Conservation (phyloP, 768 basidiomycete species). For the Russula griseocarnosa region DNA sequence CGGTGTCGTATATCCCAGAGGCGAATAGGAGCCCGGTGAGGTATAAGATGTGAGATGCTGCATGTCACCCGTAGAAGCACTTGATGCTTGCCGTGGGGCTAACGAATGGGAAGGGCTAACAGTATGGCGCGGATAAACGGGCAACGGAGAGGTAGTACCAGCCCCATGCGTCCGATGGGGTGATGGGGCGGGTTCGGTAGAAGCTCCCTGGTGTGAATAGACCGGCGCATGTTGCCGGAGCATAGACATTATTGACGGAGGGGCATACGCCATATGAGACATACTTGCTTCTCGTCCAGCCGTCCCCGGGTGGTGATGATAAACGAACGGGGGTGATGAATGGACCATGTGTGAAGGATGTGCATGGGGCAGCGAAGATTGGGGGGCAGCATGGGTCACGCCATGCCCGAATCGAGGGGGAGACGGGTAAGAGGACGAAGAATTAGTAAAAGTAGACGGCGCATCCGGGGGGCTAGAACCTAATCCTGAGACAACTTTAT, state of each 20-base stretch:
- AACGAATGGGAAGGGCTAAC: constrained; percentile 28
- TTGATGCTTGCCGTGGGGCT: constrained; percentile 11
- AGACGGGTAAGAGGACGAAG: constrained; percentile 27
- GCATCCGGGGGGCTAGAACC: background rate
- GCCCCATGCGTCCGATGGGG: constrained; percentile 32
- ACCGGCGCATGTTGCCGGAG: constrained; percentile 38
- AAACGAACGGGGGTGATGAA: constrained; percentile 15
- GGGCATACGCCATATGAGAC: constrained; percentile 27
- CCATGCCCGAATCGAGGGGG: constrained; percentile 26
- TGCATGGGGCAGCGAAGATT: constrained; percentile 4
- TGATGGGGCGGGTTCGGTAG: constrained; percentile 35
- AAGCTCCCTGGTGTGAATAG: constrained; percentile 39
- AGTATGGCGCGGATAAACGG: constrained; percentile 18
- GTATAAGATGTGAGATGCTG: constrained; percentile 28
- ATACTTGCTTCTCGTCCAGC: constrained; percentile 12
- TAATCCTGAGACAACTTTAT: background rate
- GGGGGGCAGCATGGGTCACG: constrained; percentile 10
- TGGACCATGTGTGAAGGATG: constrained; percentile 14
- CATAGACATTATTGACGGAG: constrained; percentile 37
- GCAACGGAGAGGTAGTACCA: constrained; percentile 13
- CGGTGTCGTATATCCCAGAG: constrained; percentile 33
- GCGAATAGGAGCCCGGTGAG: constrained; percentile 28
- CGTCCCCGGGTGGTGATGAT: constrained; percentile 13
- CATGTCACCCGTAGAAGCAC: constrained; percentile 4
- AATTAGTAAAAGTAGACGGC: constrained; percentile 22